A percentile compares a stretch with the other conserved stretches of the same genome.
Evolutionary conservation across 1,139 yeast genomes (phyloP).

Genomic region (Pichia sorboxylosa): DNA sequence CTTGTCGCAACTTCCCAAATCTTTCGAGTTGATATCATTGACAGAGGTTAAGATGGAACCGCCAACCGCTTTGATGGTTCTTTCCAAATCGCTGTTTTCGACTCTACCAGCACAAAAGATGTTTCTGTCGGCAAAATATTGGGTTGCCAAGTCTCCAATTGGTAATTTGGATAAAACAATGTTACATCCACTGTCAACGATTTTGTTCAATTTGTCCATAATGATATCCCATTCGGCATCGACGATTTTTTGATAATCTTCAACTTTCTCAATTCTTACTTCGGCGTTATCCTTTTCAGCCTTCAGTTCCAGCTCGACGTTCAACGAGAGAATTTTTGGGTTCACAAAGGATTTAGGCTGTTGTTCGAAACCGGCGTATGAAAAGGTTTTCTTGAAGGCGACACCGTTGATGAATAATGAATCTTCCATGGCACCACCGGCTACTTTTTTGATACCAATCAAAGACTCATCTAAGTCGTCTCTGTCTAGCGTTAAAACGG

Average conservation of each 20-base stretch:
- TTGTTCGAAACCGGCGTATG: constrained; percentile 97
- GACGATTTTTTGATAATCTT: constrained; percentile 89
- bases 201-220: constrained; percentile 71
- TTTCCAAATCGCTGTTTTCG: constrained; percentile 74
- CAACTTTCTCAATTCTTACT: constrained; percentile 87
- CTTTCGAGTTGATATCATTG: constrained; percentile 52
- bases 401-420: constrained; percentile 85
- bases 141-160: constrained; percentile 97
- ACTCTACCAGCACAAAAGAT: constrained; percentile 98
- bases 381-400: constrained; percentile 92
- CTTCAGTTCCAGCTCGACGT: constrained; percentile 89
- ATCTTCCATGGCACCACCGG: constrained; percentile 97
- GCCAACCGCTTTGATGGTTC: constrained; percentile 91
- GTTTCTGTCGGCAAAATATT: constrained; percentile 90
- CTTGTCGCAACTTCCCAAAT: constrained; percentile 73
- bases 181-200: constrained; percentile 78
- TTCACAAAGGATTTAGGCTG: constrained; percentile 77
- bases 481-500: constrained; percentile 78
- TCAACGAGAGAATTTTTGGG: constrained; percentile 76
- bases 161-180: constrained; percentile 91
- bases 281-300: constrained; percentile 99
- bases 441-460: constrained; percentile 88
- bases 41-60: constrained; percentile 85
- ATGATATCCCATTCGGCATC: constrained; percentile 98
- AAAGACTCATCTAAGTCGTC: constrained; percentile 76